A percentile compares a stretch with the other conserved stretches of the same genome.
phyloP scores from a whole-genome alignment of 352 stramenopile species.

The Phytophthora megakarya region DNA sequence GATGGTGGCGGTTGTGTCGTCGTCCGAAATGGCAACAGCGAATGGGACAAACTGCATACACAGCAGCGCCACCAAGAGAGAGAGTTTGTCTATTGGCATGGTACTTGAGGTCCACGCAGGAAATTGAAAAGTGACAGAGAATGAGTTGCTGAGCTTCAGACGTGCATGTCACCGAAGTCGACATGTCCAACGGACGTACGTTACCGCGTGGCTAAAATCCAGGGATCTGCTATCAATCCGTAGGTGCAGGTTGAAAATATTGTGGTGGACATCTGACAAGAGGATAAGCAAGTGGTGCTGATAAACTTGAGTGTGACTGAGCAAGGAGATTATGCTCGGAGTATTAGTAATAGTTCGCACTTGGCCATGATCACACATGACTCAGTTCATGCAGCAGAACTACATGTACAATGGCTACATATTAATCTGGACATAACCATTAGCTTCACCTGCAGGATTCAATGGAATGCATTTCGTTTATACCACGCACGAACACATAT shows the following conservation, averaged over 20 bases:
- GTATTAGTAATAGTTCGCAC: no score
- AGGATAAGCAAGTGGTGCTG: conserved; percentile 7
- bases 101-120: conserved; percentile 4
- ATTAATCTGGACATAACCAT: no score
- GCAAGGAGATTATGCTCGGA: conserved; percentile 5
- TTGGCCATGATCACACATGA: no score
- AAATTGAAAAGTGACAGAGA: conserved; percentile 32
- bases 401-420: no score
- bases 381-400: no score
- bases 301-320: neutral
- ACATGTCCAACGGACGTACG: conserved; percentile 21
- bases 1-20: conserved; percentile 32
- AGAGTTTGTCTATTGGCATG: neutral
- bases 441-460: no score
- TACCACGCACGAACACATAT: conserved; percentile 33
- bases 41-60: conserved; percentile 10
- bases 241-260: neutral
- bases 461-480: conserved; percentile 26
- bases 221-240: conserved; percentile 15
- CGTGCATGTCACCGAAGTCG: neutral
- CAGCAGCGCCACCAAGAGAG: conserved; percentile 9
- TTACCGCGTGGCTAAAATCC: conserved; percentile 19
- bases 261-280: conserved; percentile 6
- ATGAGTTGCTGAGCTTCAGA: neutral
- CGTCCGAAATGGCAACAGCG: conserved; percentile 8